Base-by-base conservation (phyloP, 2,329 filamentous ascomycete genomes). In the Colletotrichum abscissum region DNA sequence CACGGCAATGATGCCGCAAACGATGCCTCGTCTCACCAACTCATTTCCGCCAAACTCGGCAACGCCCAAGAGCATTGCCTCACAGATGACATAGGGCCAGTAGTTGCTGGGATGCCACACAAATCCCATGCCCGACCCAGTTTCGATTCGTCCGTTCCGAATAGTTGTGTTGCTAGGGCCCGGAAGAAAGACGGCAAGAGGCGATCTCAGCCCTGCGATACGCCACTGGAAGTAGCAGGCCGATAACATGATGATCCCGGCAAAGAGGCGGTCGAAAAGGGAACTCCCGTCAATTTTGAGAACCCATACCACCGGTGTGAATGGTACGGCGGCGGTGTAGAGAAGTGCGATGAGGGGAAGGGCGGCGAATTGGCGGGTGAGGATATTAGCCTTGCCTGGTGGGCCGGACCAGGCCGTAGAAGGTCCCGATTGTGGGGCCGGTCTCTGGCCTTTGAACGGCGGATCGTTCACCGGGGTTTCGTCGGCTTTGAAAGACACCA, bases 191-290 rank as follows among this genome's bases (percentile, higher is more conserved):
- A 77, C 63, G 33, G 67, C 74, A 1, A 77, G 57, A 30, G 76
- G 62, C 9, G 35, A 60, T 30, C 59, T 69, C 8, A 77, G 72
- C 1, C 69, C 65, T 0, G 76, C 71, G 63, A 77, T 73, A 30
- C 54, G 69, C 74, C 74, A 77, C 58, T 77, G 76, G 62, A 77
- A 77, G 65, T 76, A 77, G 78, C 81, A 84, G 22, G 79, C 78
- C 22, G 79, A 79, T 59, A 86, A 79, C 57, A 80, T 78, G 26
- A 80, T 76, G 38, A 82, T 81, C 24, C 83, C 80, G 35, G 83
- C 81, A 22, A 84, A 81, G 66, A 87, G 80, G 73, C 85, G 83
- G 77, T 88, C 88, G 64, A 84, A 81, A 65, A 83, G 81, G 79
- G 86, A 87, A 71, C 87, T 84, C 26, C 75, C 76, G 12, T 76